phyloP scores from a whole-genome alignment of 805 yeast species.

The Candida odintsovae region DNA sequence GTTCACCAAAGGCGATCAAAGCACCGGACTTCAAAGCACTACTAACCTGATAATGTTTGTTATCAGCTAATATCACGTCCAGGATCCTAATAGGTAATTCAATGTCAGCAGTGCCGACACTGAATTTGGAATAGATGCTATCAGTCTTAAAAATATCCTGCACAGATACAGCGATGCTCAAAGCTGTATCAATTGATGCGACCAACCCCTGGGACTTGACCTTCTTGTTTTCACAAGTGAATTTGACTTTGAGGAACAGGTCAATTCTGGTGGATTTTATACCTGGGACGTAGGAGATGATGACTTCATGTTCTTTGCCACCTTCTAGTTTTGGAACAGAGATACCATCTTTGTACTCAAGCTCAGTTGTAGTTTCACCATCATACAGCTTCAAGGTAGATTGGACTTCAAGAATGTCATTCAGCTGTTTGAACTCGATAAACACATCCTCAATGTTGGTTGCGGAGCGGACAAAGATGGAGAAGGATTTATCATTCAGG shows the following conservation, averaged over 20 bases:
- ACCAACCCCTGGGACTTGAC: slow-evolving; percentile 15
- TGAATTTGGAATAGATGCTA: slow-evolving; percentile 58
- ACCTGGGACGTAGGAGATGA: slow-evolving; percentile 29
- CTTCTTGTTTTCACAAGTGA: slow-evolving; percentile 2
- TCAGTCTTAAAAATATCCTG: slow-evolving; percentile 66
- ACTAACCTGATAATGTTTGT: slow-evolving; percentile 27
- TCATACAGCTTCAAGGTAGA: not conserved
- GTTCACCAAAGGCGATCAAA: slow-evolving; percentile 59
- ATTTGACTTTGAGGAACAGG: slow-evolving; percentile 10
- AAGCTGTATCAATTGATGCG: slow-evolving; percentile 41
- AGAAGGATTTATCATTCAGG: slow-evolving; percentile 14
- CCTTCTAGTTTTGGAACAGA: slow-evolving; percentile 1
- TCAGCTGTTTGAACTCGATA: slow-evolving; percentile 6
- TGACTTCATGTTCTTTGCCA: slow-evolving; percentile 19
- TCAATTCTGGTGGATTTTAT: slow-evolving; percentile 6
- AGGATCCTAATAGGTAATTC: slow-evolving; percentile 49
- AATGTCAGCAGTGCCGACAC: slow-evolving; percentile 52
- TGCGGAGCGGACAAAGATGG: slow-evolving; percentile 11
- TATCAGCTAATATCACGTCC: slow-evolving; percentile 34
- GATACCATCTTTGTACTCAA: not conserved
- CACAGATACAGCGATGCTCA: slow-evolving; percentile 68
- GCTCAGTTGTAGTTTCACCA: slow-evolving; percentile 1
- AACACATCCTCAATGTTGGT: slow-evolving; percentile 3
- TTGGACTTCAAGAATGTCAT: slow-evolving; percentile 2
- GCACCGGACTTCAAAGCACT: slow-evolving; percentile 26